Evolutionary conservation across 1,284 basidiomycete species (phyloP), one percentile per base, ranked within the genome.

Genomic region (Vanrija pseudolonga): DNA sequence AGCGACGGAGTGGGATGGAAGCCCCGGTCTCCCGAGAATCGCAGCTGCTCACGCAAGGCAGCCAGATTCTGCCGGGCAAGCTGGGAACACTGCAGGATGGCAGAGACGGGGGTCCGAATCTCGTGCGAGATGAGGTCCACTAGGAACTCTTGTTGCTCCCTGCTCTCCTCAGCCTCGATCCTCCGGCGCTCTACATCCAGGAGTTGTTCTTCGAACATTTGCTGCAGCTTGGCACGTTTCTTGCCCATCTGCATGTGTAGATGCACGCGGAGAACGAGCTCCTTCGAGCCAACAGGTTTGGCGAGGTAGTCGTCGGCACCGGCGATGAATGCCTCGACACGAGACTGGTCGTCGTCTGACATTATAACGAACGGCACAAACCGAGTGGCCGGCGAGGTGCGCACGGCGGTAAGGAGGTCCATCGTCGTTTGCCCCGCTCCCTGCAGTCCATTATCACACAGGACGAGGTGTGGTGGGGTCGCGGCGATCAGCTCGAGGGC

Each of bases 191-290:
- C 59, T 1, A 55, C 63, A 14, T 60, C 59, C 5, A 57, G 38
- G 3, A 66, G 23, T 23, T 53, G 52, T 42, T 60, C 55, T 24
- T 49, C 51, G 45, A 63, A 68, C 22, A 56, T 23, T 17, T 43
- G 47, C 43, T 67, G 63, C 12, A 67, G 41, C 7, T 53, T 45
- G 8, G 45, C 45, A 3, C 60, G 57, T 12, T 51, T 53, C 53
- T 64, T 64, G 28, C 61, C 63, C 5, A 64, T 45, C 44, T 62
- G 63, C 51, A 64, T 57, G 22, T 64, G 56, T 24, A 60, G 45
- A 47, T 66, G 52, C 45, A 67, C 63, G 17, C 76, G 64, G 18
- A 74, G 74, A 40, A 77, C 55, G 9, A 77, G 59, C 45, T 77
- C 74, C 46, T 66, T 61, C 4, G 59, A 54, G 20, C 52, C 55